Percentiles rank a stretch among this genome's conserved stretches.
phyloP scores from a whole-genome alignment of 176 grass and related monocot genomes.

The Avena atlantica region DNA sequence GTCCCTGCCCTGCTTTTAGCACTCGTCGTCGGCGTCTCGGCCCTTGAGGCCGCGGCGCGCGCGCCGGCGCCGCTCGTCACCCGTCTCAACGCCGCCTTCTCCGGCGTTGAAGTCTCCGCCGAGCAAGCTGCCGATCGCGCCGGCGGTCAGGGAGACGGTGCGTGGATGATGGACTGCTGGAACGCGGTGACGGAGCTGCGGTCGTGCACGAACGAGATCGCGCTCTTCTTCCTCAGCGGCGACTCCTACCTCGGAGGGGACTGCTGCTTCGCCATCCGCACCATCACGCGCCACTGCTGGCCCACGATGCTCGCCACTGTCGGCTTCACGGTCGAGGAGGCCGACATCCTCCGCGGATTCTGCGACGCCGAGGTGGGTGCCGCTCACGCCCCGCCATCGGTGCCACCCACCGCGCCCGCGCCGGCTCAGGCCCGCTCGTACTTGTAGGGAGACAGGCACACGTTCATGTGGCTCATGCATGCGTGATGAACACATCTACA shows the following conservation, averaged over 20 bases:
- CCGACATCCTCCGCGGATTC: slow-evolving; percentile 65
- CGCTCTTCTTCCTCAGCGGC: slow-evolving; percentile 80
- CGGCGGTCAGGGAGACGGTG: background rate
- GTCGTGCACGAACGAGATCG: slow-evolving; percentile 74
- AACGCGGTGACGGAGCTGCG: slow-evolving; percentile 57
- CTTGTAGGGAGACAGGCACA: background rate
- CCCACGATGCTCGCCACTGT: slow-evolving; percentile 63
- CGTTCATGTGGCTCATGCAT: background rate
- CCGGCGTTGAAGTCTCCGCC: background rate
- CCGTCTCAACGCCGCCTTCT: background rate
- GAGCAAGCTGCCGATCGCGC: background rate
- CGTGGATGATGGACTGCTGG: slow-evolving; percentile 64
- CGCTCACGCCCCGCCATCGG: background rate
- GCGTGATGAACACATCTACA: background rate
- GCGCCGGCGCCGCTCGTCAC: background rate
- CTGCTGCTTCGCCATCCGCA: slow-evolving; percentile 70
- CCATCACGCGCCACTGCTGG: slow-evolving; percentile 75
- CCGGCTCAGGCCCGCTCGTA: background rate
- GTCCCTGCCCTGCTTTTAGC: background rate
- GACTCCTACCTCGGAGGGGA: slow-evolving; percentile 66
- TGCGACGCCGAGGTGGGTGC: slow-evolving; percentile 59
- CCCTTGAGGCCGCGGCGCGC: background rate
- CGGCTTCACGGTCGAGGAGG: slow-evolving; percentile 71
- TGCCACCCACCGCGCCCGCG: background rate
- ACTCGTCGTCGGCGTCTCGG: background rate